A percentile compares a stretch with the other conserved stretches of the same genome.
phyloP scores from a whole-genome alignment of 306 rosid genomes.

The Vigna radiata region DNA sequence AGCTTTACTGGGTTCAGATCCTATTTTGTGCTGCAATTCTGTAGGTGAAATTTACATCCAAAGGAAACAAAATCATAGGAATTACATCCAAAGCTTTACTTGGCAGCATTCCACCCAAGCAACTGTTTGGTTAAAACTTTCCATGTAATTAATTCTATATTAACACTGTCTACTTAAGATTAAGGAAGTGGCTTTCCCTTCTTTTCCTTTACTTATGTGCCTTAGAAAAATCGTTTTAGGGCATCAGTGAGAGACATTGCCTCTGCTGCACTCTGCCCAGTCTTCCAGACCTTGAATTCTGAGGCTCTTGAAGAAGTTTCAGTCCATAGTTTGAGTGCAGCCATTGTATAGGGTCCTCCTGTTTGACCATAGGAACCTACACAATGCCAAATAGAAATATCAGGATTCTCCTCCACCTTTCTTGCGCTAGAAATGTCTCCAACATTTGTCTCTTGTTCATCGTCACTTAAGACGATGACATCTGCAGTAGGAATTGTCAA shows the following conservation, averaged over 20 bases:
- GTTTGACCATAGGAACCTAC: constrained; percentile 56
- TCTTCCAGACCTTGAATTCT: constrained; percentile 70
- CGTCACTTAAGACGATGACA: constrained; percentile 49
- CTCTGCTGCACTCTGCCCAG: constrained; percentile 60
- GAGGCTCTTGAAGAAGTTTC: constrained; percentile 37
- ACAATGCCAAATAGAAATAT: constrained; percentile 53
- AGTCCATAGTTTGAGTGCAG: constrained; percentile 60
- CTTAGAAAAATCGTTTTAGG: constrained; percentile 41
- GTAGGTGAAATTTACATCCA: background rate
- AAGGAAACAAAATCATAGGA: constrained; percentile 14
- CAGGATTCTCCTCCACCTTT: constrained; percentile 46
- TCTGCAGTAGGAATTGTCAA: background rate
- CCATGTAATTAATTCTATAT: constrained; percentile 3
- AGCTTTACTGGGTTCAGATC: background rate
- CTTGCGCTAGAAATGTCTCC: constrained; percentile 1
- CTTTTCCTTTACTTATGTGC: constrained; percentile 9
- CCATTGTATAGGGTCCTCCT: constrained; percentile 61
- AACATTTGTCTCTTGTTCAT: constrained; percentile 28
- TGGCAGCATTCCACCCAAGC: constrained; percentile 15
- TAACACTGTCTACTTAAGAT: background rate
- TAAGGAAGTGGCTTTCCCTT: constrained; percentile 7
- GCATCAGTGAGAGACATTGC: constrained; percentile 65
- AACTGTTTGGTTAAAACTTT: background rate
- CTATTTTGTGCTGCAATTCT: constrained; percentile 3
- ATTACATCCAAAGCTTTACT: constrained; percentile 24